These are phyloP conservation scores for Globisporangium middletonii DNA, from an alignment of 352 stramenopile species.

Conservation along the genomic window DNA sequence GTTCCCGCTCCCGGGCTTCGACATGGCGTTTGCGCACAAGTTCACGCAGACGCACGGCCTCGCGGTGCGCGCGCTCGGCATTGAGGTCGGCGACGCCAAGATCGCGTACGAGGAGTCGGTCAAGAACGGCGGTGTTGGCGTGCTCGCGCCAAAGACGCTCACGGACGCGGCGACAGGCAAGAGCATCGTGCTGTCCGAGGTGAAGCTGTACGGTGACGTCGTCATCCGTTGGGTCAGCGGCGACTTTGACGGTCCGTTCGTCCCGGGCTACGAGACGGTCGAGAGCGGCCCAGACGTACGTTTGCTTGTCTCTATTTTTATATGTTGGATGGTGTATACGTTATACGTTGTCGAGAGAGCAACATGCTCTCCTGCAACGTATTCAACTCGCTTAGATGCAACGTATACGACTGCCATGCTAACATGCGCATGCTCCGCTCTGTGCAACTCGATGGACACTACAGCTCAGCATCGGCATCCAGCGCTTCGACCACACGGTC, in stretches of 20 bases:
- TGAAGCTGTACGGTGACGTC: constrained; percentile 86
- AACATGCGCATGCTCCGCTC: neutral
- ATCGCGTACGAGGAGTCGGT: constrained; percentile 76
- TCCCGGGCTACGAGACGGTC: constrained; percentile 70
- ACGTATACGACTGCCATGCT: neutral
- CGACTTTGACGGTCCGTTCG: constrained; percentile 63
- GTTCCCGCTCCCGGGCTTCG: constrained; percentile 58
- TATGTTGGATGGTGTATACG: neutral
- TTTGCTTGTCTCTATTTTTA: neutral
- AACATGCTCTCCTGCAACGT: too few relatives aligned
- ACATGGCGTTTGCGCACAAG: constrained; percentile 54
- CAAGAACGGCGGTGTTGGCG: constrained; percentile 56
- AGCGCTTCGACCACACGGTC: constrained; percentile 86
- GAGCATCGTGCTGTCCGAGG: constrained; percentile 58
- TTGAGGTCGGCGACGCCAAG: constrained; percentile 72
- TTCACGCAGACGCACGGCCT: constrained; percentile 84
- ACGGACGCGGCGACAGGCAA: constrained; percentile 58
- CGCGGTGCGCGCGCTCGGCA: constrained; percentile 70
- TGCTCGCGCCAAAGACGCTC: constrained; percentile 49
- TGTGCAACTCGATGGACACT: constrained; percentile 5
- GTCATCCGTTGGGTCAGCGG: constrained; percentile 85
- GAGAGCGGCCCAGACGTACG: constrained; percentile 18
- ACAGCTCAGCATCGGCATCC: constrained; percentile 70
- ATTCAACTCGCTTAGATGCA: neutral
- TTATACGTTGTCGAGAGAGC: neutral